Conservation (phyloP, 345 rosid species). For the Eutrema heterophyllum region DNA sequence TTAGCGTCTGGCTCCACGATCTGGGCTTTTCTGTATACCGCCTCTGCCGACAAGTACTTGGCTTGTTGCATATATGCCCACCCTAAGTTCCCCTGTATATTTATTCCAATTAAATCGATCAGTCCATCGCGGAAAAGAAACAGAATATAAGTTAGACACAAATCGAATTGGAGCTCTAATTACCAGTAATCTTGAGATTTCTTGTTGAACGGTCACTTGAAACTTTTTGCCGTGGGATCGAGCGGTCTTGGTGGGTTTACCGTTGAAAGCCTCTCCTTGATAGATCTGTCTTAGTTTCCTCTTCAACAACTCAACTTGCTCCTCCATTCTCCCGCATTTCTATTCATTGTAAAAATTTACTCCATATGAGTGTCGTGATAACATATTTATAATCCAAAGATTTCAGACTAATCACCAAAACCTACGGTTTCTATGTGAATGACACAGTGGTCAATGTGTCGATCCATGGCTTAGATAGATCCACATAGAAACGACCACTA, state of each 20-base stretch:
- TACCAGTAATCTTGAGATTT: slow-evolving; percentile 82
- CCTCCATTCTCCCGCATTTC: slow-evolving; percentile 87
- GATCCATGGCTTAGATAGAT: neutral
- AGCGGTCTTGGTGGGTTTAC: slow-evolving; percentile 87
- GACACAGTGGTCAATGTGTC: neutral
- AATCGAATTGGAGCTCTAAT: no score
- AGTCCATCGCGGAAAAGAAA: neutral
- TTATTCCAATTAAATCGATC: neutral
- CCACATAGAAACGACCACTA: neutral
- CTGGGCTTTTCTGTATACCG: slow-evolving; percentile 72
- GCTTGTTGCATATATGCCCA: slow-evolving; percentile 97
- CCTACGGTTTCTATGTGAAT: neutral
- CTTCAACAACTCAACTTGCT: slow-evolving; percentile 75
- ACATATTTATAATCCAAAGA: neutral
- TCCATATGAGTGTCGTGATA: neutral
- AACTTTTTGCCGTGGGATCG: slow-evolving; percentile 95
- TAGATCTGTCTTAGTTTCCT: slow-evolving; percentile 78
- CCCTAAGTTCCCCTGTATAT: slow-evolving; percentile 80
- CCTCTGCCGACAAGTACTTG: slow-evolving; percentile 80
- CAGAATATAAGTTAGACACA: neutral
- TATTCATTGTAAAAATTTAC: slow-evolving; percentile 18
- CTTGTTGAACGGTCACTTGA: slow-evolving; percentile 88
- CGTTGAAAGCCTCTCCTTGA: slow-evolving; percentile 81
- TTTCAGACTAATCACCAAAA: neutral
- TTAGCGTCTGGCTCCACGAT: slow-evolving; percentile 86